Percentiles rank a stretch among this genome's conserved stretches.
These are phyloP conservation scores for Physcomitrellopsis africana DNA, from an alignment of 225 moss, liverwort and hornwort species.

Conservation along the genomic window DNA sequence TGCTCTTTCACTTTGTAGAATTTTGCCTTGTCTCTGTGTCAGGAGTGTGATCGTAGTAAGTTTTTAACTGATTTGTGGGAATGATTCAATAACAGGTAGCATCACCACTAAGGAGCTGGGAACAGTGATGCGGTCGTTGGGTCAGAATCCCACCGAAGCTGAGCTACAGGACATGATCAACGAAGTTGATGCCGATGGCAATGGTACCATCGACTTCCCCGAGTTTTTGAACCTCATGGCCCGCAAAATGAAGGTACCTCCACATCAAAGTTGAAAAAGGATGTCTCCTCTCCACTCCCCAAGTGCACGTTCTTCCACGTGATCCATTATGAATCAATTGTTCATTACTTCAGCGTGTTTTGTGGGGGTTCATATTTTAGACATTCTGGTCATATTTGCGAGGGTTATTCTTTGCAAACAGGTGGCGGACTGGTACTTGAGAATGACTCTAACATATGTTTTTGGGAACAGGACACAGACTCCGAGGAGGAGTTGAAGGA, in stretches of 20 bases:
- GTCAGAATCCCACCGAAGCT: conserved; percentile 68
- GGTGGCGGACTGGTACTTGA: too few relatives aligned
- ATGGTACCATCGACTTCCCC: conserved; percentile 66
- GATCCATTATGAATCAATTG: too few relatives aligned
- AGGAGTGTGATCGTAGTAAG: not conserved
- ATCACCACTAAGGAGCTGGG: conserved; percentile 72
- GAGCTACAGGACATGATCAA: conserved; percentile 75
- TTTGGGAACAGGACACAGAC: too few relatives aligned
- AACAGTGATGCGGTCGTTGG: conserved; percentile 68
- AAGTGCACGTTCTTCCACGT: too few relatives aligned
- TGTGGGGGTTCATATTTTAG: too few relatives aligned
- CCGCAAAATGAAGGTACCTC: conserved; percentile 56
- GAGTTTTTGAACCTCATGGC: conserved; percentile 72
- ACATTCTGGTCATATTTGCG: too few relatives aligned
- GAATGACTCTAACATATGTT: too few relatives aligned
- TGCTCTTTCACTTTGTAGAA: not conserved
- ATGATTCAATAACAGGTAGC: conserved; percentile 38
- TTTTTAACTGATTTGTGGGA: not conserved
- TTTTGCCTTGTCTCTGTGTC: not conserved
- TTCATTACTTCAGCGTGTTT: too few relatives aligned
- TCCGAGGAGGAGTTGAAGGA: too few relatives aligned
- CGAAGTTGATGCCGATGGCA: conserved; percentile 66
- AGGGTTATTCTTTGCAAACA: too few relatives aligned
- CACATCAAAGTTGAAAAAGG: not conserved
- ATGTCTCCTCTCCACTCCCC: too few relatives aligned